A percentile compares a stretch with the other conserved stretches of the same genome.
These are phyloP conservation scores for Middelhovenomyces tepae DNA, from an alignment of 805 yeast genomes.

Conservation along the genomic window DNA sequence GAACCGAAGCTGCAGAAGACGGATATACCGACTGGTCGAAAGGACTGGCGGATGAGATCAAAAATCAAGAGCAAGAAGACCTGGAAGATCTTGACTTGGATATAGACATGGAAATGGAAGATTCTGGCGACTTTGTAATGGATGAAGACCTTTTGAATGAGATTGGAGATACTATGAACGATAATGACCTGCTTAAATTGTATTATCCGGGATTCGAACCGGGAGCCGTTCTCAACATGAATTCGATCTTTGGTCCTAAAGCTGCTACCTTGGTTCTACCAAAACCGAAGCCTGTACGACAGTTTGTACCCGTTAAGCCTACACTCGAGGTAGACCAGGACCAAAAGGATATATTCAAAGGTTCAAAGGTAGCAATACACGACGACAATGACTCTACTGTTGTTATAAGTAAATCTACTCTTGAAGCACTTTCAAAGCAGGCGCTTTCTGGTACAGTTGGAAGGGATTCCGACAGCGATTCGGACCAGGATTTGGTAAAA, in stretches of 20 bases:
- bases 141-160: constrained; percentile 4
- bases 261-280: constrained; percentile 48
- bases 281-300: constrained; percentile 32
- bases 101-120: neutral
- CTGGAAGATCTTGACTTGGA: neutral
- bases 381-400: no score
- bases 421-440: no score
- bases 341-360: constrained; percentile 43
- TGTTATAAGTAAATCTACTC: no score
- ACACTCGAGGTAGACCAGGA: constrained; percentile 57
- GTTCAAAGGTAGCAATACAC: no score
- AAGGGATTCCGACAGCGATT: neutral
- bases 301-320: constrained; percentile 44
- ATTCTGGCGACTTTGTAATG: neutral
- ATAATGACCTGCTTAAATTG: constrained; percentile 15
- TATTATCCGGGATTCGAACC: constrained; percentile 58
- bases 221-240: constrained; percentile 52
- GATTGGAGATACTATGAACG: neutral
- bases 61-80: neutral
- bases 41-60: constrained; percentile 1
- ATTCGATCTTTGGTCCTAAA: constrained; percentile 53
- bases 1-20: constrained; percentile 13
- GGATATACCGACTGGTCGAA: constrained; percentile 23
- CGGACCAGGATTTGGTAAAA: constrained; percentile 1
- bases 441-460: no score